phyloP scores from a whole-genome alignment of 2,329 filamentous ascomycete genomes.

The Scopulariopsis brevicaulis region DNA sequence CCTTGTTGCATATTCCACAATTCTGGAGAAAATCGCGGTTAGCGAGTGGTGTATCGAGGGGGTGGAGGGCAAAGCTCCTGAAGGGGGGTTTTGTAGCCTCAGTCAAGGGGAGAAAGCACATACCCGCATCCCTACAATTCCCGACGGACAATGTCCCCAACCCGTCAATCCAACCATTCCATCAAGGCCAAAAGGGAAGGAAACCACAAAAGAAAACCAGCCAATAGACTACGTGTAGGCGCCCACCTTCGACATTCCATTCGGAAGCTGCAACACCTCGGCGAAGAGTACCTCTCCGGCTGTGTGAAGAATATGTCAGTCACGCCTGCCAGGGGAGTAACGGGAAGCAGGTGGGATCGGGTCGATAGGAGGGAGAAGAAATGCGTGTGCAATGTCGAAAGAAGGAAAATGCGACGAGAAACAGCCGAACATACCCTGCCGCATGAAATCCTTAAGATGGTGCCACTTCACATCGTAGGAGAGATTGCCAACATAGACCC shows the following conservation, averaged over 20 bases:
- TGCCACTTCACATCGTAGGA: conserved; percentile 99
- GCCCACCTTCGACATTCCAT: conserved; percentile 99
- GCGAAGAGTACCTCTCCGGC: conserved; percentile 99
- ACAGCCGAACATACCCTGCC: conserved; percentile 67
- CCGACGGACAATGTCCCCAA: conserved; percentile 70
- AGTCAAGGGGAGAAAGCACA: conserved; percentile 27
- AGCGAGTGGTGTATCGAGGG: background rate
- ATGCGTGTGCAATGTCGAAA: background rate
- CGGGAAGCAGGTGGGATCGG: background rate
- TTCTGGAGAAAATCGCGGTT: conserved; percentile 40
- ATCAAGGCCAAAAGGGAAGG: conserved; percentile 58
- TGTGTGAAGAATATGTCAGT: conserved; percentile 24
- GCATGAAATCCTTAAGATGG: conserved; percentile 99
- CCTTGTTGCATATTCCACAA: conserved; percentile 99
- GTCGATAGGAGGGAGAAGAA: background rate
- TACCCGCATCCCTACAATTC: conserved; percentile 99
- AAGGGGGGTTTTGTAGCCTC: background rate
- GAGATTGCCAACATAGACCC: conserved; percentile 97
- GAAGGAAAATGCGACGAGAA: background rate
- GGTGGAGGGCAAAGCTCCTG: background rate
- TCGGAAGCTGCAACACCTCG: conserved; percentile 98
- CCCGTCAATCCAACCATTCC: conserved; percentile 98
- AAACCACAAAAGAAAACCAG: conserved; percentile 68
- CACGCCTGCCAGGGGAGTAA: background rate
- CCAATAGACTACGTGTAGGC: conserved; percentile 67